These are phyloP conservation scores for Hondaea fermentalgiana DNA, from an alignment of 108 stramenopile species.

Conservation along the genomic window DNA sequence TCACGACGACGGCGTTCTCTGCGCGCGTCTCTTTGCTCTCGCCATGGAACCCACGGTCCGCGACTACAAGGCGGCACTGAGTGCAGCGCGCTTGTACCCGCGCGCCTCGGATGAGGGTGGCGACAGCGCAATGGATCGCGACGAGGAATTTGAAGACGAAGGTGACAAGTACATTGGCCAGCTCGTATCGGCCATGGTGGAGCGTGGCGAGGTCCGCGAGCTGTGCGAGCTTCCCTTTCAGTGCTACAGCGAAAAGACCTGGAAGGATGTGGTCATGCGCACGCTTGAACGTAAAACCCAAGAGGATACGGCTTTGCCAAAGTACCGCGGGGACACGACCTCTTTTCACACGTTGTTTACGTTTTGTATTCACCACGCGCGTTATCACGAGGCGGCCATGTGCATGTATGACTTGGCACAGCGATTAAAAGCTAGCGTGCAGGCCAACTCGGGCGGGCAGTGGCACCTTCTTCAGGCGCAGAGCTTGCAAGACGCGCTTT, in stretches of 20 bases:
- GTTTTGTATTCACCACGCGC: slow-evolving; percentile 1
- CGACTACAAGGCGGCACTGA: not conserved
- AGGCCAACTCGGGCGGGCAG: not conserved
- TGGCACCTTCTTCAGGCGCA: not conserved
- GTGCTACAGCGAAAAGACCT: not conserved
- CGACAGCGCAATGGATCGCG: not conserved
- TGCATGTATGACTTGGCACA: not conserved
- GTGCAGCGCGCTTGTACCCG: not conserved
- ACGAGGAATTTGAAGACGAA: not conserved
- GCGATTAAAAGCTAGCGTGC: not conserved
- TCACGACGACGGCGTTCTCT: not conserved
- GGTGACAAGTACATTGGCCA: not conserved
- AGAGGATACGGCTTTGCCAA: not conserved
- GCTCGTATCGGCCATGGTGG: not conserved
- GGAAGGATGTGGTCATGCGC: not conserved
- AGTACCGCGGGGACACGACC: not conserved
- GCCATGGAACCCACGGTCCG: not conserved
- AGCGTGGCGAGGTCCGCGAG: not conserved
- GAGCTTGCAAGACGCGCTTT: not conserved
- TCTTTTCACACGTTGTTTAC: not conserved
- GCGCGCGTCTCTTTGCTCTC: not conserved
- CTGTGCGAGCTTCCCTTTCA: slow-evolving; percentile 16
- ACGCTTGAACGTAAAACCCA: not conserved
- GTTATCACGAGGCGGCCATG: not conserved
- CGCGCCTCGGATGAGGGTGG: not conserved